Evolutionary conservation across 192 early-diverging fungal genomes (phyloP), one percentile per base, ranked within the genome.

Genomic region (Dissophora ornata): DNA sequence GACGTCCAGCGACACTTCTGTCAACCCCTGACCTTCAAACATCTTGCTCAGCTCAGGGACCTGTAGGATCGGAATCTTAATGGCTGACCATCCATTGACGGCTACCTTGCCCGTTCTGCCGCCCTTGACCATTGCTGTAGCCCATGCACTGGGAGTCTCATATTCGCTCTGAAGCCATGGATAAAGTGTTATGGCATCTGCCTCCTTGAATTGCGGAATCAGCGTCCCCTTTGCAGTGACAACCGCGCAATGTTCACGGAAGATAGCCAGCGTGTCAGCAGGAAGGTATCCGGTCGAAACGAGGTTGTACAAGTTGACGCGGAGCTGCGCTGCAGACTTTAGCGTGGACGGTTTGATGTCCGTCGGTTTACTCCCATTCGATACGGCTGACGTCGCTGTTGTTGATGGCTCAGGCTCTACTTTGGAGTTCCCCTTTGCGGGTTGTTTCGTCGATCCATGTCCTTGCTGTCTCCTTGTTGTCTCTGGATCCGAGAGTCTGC

Each of bases 61-160:
- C 15, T 70, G 68, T 0, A 66, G 58, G 13, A 79, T 54, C 0
- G 67, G 61, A 13, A 90, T 79, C 28, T 87, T 82, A 52, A 87
- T 85, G 9, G 89, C 86, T 5, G 85, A 87, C 89, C 89, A 90
- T 42, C 89, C 89, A 60, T 90, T 90, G 29, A 88, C 87, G 1
- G 87, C 85, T 2, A 88, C 87, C 25, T 71, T 71, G 1, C 69
- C 79, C 25, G 69, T 71, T 45, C 69, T 57, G 64, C 79, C 82
- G 11, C 83, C 82, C 18, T 85, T 79, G 51, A 86, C 83, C 40
- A 90, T 83, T 0, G 87, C 87, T 1, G 89, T 88, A 6, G 87
- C 89, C 85, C 84, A 90, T 2, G 89, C 87, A 22, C 83, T 85
- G 10, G 89, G 89, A 5, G 87, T 90, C 47, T 88, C 87, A 32